Evolutionary conservation across 1,284 basidiomycete species (phyloP), one percentile per base, ranked within the genome.

Genomic region (Tilletia setariae): DNA sequence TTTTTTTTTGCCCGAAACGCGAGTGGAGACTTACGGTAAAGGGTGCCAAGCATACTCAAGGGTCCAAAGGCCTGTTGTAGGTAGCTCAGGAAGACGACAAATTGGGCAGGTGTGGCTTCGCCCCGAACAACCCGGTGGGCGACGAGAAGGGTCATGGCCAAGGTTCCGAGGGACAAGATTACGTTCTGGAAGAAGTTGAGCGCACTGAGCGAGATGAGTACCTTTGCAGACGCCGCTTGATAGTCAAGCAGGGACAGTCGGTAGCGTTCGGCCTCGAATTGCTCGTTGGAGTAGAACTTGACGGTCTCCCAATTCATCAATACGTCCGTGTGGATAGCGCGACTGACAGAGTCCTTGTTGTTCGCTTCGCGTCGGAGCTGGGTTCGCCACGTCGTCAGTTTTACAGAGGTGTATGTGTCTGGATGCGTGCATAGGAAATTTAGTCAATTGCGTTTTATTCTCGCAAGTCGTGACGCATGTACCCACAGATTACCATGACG

Each of bases 271-370:
- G 87, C 88, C 80, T 94, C 92, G 78, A 91, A 90, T 42, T 87
- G 85, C 82, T 94, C 92, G 32, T 91, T 90, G 40, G 88, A 88
- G 81, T 92, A 93, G 83, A 91, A 91, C 81, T 91, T 91, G 70
- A 83, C 79, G 19, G 79, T 79, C 70, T 83, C 81, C 71, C 78
- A 82, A 67, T 79, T 79, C 65, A 81, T 76, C 8, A 82, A 69
- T 15, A 74, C 72, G 68, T 79, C 78, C 44, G 81, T 76, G 42
- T 73, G 77, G 69, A 76, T 81, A 56, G 74, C 75, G 23, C 74
- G 72, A 65, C 72, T 77, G 65, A 74, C 72, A 63, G 74, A 73
- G 70, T 80, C 78, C 63, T 74, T 74, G 71, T 72, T 76, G 70
- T 75, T 75, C 66, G 72, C 70, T 59, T 74, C 65, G 53, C 79